Percentiles rank a stretch among this genome's conserved stretches.
Conservation (phyloP, 495 filamentous ascomycete species). For the Neohortaea acidophila region DNA sequence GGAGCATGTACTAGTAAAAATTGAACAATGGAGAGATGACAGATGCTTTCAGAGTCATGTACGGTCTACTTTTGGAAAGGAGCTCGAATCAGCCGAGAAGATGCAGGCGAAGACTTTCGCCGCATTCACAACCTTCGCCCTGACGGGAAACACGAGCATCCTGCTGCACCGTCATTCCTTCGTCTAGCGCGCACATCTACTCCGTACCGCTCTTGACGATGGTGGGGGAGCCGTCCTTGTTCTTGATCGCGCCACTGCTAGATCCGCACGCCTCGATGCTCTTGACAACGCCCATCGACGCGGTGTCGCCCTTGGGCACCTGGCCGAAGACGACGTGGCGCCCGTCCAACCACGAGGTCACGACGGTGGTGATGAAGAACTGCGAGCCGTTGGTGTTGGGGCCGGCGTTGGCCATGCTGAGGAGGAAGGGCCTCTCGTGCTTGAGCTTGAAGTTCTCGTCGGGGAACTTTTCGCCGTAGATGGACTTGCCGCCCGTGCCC, state of each 20-base stretch:
- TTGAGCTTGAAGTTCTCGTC: conserved; percentile 63
- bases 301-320: conserved; percentile 24
- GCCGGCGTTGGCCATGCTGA: conserved; percentile 77
- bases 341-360: conserved; percentile 31
- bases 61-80: too few species aligned
- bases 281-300: conserved; percentile 24
- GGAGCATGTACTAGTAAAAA: too few species aligned
- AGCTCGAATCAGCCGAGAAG: too few species aligned
- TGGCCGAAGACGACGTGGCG: conserved; percentile 34
- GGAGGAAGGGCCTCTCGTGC: conserved; percentile 47
- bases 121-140: too few species aligned
- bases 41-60: too few species aligned
- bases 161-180: too few species aligned
- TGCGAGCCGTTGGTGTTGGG: conserved; percentile 66
- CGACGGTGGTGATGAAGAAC: conserved; percentile 43
- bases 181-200: conserved; percentile 10
- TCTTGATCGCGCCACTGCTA: conserved; percentile 26
- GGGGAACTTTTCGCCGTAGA: conserved; percentile 73
- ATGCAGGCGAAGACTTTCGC: too few species aligned
- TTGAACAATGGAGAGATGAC: too few species aligned
- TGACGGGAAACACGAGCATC: too few species aligned
- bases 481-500: conserved; percentile 76
- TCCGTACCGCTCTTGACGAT: conserved; percentile 21
- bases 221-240: conserved; percentile 24
- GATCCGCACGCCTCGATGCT: conserved; percentile 28